A percentile compares a stretch with the other conserved stretches of the same genome.
phyloP scores from a whole-genome alignment of 2,329 filamentous ascomycete genomes.

The Fusarium vanettenii region DNA sequence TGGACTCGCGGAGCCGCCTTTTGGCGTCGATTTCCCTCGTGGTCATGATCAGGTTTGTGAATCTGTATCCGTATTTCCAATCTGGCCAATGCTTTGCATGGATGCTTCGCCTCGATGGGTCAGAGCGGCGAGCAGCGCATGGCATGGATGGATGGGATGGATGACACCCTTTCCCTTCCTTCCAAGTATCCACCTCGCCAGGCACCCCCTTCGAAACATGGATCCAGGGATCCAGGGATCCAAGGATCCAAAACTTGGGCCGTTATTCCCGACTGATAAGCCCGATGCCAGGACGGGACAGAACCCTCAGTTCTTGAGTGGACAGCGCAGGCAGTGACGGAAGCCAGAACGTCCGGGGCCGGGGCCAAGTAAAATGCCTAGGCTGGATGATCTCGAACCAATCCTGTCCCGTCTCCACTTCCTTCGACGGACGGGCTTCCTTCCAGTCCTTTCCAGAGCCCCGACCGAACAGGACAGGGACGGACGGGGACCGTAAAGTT shows the following conservation, averaged over 20 bases:
- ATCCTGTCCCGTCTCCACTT: constrained; percentile 22
- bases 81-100: constrained; percentile 22
- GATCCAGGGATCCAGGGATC: neutral
- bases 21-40: constrained; percentile 20
- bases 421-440: constrained; percentile 34
- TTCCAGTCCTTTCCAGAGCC: constrained; percentile 37
- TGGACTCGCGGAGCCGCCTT: constrained; percentile 18
- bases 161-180: neutral
- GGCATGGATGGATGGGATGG: constrained; percentile 2
- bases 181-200: constrained; percentile 15
- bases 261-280: constrained; percentile 28
- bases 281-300: constrained; percentile 3
- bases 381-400: constrained; percentile 17
- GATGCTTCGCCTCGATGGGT: constrained; percentile 5
- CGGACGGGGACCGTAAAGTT: constrained; percentile 8
- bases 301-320: neutral
- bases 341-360: constrained; percentile 12
- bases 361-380: neutral
- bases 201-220: constrained; percentile 28
- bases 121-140: constrained; percentile 4
- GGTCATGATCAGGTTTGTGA: constrained; percentile 3
- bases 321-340: neutral
- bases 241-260: constrained; percentile 3
- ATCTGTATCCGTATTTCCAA: constrained; percentile 9
- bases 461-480: constrained; percentile 29